Conservation (phyloP, 306 rosid genomes). For the Medicago lupulina region DNA sequence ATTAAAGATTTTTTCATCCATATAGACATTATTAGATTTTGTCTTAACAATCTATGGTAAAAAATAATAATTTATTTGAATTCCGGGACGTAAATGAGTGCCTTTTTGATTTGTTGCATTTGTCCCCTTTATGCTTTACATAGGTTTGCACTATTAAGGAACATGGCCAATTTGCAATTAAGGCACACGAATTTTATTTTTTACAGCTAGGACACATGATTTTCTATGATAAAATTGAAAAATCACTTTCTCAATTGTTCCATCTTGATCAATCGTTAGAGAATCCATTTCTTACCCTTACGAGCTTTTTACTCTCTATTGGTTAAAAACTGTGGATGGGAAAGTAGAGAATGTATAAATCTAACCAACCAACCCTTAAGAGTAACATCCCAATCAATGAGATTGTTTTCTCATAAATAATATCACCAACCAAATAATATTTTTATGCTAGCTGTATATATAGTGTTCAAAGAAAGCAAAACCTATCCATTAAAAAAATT, state of each 20-base stretch:
- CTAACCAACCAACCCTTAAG: too few relatives aligned
- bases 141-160: neutral
- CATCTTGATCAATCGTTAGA: neutral
- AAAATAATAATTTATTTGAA: neutral
- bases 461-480: neutral
- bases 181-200: neutral
- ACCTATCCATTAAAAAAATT: neutral
- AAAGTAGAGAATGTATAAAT: too few relatives aligned
- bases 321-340: too few relatives aligned
- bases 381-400: too few relatives aligned
- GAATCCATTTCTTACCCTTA: neutral
- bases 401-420: too few relatives aligned
- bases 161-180: slow-evolving; percentile 15
- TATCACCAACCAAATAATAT: too few relatives aligned
- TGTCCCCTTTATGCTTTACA: neutral
- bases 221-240: neutral
- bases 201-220: neutral
- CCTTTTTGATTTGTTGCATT: neutral
- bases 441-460: neutral
- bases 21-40: neutral
- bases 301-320: neutral
- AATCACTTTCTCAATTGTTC: neutral
- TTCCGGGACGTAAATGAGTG: neutral
- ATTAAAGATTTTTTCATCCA: neutral
- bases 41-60: neutral